Percentiles rank a stretch among this genome's conserved stretches.
Evolutionary conservation across 1,139 yeast genomes (phyloP).

Genomic region (Waltiozyma sp.): DNA sequence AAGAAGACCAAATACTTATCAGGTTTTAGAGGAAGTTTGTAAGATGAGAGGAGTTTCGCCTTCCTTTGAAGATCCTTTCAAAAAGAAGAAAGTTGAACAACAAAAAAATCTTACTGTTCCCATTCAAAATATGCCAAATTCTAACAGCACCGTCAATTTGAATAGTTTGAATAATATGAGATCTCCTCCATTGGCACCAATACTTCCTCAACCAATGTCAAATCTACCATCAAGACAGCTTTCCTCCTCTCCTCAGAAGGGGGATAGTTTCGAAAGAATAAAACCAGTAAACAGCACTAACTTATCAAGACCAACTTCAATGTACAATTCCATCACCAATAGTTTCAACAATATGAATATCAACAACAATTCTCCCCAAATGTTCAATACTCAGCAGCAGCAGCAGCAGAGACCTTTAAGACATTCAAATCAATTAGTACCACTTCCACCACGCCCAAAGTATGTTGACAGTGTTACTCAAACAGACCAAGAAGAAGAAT

Average conservation of each 20-base stretch:
- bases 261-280: conserved; percentile 9
- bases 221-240: background rate
- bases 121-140: background rate
- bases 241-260: conserved; percentile 1
- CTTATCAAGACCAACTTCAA: conserved; percentile 13
- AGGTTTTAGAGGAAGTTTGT: conserved; percentile 56
- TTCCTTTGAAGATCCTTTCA: conserved; percentile 30
- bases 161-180: background rate
- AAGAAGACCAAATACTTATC: conserved; percentile 61
- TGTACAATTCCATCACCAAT: conserved; percentile 9
- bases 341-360: conserved; percentile 7
- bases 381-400: background rate
- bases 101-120: background rate
- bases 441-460: conserved; percentile 10
- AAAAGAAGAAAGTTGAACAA: conserved; percentile 2
- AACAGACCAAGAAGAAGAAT: conserved; percentile 7
- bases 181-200: too few species aligned
- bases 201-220: too few species aligned
- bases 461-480: conserved; percentile 18
- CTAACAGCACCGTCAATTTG: background rate
- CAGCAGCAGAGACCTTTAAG: background rate
- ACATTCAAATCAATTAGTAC: background rate
- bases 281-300: conserved; percentile 1
- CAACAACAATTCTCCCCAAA: conserved; percentile 1
- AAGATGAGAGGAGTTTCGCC: conserved; percentile 43